Percentiles rank a stretch among this genome's conserved stretches.
Evolutionary conservation across 805 yeast genomes (phyloP).

Genomic region (Debaryomyces prosopidis): DNA sequence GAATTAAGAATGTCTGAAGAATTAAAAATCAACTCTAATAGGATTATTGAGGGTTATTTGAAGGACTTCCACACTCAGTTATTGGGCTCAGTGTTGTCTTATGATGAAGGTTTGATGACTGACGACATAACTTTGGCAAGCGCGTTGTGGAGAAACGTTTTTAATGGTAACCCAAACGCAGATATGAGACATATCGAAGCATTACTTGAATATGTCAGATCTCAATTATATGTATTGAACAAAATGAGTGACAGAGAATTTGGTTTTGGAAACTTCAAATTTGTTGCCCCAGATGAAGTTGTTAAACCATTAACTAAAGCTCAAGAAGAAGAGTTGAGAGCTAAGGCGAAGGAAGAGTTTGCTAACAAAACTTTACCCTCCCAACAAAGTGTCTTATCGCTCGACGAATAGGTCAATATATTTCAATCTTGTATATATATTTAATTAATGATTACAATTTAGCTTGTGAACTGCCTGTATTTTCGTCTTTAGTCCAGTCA

Average conservation of each 20-base stretch:
- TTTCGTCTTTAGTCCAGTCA: slow-evolving; percentile 29
- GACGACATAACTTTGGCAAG: slow-evolving; percentile 77
- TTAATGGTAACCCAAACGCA: slow-evolving; percentile 77
- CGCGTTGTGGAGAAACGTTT: slow-evolving; percentile 88
- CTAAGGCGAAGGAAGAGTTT: slow-evolving; percentile 52
- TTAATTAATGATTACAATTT: not conserved
- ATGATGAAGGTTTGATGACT: slow-evolving; percentile 86
- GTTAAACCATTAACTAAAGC: slow-evolving; percentile 70
- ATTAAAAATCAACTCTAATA: slow-evolving; percentile 77
- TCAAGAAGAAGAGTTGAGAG: slow-evolving; percentile 57
- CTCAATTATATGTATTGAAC: slow-evolving; percentile 84
- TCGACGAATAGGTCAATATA: slow-evolving; percentile 34
- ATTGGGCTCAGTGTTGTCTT: slow-evolving; percentile 84
- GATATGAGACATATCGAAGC: slow-evolving; percentile 87
- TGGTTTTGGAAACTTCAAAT: slow-evolving; percentile 84
- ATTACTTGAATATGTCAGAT: slow-evolving; percentile 84
- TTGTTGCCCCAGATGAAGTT: slow-evolving; percentile 78
- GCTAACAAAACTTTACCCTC: slow-evolving; percentile 60
- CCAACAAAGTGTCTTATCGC: slow-evolving; percentile 45
- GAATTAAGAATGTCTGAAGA: slow-evolving; percentile 84
- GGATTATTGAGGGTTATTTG: slow-evolving; percentile 81
- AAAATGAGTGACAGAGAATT: slow-evolving; percentile 89
- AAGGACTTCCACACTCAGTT: slow-evolving; percentile 89
- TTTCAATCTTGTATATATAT: slow-evolving; percentile 2
- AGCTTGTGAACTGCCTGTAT: slow-evolving; percentile 12